These are phyloP conservation scores for Leishmania braziliensis DNA, from an alignment of 208 protist genomes.

Conservation along the genomic window DNA sequence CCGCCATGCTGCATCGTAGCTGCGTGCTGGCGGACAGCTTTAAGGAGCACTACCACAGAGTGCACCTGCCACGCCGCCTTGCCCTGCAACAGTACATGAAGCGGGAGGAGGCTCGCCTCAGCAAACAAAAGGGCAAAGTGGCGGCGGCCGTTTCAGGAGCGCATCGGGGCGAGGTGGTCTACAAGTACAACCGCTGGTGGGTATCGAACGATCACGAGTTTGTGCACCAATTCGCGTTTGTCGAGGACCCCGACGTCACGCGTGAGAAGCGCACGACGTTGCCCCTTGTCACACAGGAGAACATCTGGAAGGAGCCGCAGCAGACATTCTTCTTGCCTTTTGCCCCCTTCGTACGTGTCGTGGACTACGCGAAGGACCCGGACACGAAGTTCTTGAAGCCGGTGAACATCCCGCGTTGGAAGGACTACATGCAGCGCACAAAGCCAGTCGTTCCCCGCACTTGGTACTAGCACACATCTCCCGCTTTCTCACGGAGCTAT, in stretches of 20 bases:
- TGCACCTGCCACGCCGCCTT: slow-evolving; percentile 79
- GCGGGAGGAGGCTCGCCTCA: slow-evolving; percentile 44
- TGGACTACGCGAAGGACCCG: slow-evolving; percentile 89
- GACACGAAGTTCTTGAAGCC: slow-evolving; percentile 88
- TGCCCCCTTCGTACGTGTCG: slow-evolving; percentile 81
- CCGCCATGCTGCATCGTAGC: slow-evolving; percentile 63
- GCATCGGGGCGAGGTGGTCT: slow-evolving; percentile 51
- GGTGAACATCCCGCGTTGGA: slow-evolving; percentile 88
- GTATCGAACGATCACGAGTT: slow-evolving; percentile 91
- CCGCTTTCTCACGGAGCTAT: not conserved
- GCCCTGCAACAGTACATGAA: slow-evolving; percentile 77
- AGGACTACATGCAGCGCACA: slow-evolving; percentile 92
- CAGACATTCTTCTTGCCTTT: slow-evolving; percentile 90
- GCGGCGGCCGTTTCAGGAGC: slow-evolving; percentile 9
- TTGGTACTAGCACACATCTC: slow-evolving; percentile 68
- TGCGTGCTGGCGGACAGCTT: slow-evolving; percentile 70
- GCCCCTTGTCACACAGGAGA: slow-evolving; percentile 79
- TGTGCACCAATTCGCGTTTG: slow-evolving; percentile 86
- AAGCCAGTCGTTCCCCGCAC: slow-evolving; percentile 88
- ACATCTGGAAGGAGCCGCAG: slow-evolving; percentile 85
- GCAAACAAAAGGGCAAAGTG: slow-evolving; percentile 21
- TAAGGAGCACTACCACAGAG: slow-evolving; percentile 90
- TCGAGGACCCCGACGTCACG: slow-evolving; percentile 87
- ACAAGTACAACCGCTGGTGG: slow-evolving; percentile 93
- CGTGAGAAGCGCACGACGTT: slow-evolving; percentile 59